phyloP scores from a whole-genome alignment of 1,139 yeast genomes.

The Hyphopichia fennica region DNA sequence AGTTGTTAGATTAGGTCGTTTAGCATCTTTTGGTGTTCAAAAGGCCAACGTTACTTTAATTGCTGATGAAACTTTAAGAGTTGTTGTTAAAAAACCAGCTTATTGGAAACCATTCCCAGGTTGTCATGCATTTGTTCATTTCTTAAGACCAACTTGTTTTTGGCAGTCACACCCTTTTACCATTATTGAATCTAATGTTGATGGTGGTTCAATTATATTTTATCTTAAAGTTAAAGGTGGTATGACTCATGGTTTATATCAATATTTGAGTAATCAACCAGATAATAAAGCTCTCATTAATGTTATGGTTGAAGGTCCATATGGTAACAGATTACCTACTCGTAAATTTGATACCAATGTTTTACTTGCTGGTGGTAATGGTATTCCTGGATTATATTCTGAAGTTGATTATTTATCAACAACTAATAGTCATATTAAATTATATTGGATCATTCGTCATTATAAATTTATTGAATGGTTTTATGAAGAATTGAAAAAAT shows the following conservation, averaged over 20 bases:
- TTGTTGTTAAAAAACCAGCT: conserved; percentile 33
- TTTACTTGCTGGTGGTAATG: conserved; percentile 70
- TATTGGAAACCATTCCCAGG: conserved; percentile 44
- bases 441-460: conserved; percentile 40
- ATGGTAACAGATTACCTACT: conserved; percentile 31
- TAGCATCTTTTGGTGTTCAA: conserved; percentile 49
- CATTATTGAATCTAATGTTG: conserved; percentile 36
- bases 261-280: conserved; percentile 48
- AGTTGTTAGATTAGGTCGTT: conserved; percentile 48
- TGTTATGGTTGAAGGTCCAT: conserved; percentile 44
- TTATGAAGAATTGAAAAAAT: conserved; percentile 37
- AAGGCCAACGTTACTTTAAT: conserved; percentile 49
- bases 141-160: conserved; percentile 41
- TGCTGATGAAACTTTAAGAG: conserved; percentile 46
- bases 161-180: conserved; percentile 65
- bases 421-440: conserved; percentile 18
- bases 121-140: conserved; percentile 40
- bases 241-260: conserved; percentile 40
- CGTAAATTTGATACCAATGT: conserved; percentile 54
- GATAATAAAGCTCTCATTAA: conserved; percentile 35
- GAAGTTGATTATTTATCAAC: conserved; percentile 30
- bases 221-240: conserved; percentile 47
- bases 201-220: conserved; percentile 30
- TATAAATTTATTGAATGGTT: conserved; percentile 53
- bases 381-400: conserved; percentile 56